Conservation (phyloP, 371 early-diverging fungal genomes). For the Apophysomyces ossiformis region DNA sequence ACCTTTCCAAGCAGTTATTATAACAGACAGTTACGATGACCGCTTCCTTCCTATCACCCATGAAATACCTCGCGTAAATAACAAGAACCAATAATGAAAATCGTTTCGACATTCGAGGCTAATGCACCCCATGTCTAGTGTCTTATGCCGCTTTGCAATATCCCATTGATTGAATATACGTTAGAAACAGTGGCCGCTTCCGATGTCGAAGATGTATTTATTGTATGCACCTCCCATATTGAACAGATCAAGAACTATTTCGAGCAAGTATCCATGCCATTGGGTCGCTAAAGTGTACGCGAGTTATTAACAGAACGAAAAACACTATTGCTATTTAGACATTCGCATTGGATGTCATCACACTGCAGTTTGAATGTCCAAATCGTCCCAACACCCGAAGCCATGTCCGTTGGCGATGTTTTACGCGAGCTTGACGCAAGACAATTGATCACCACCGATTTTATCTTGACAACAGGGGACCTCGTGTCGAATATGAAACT, state of each 20-base stretch:
- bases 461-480: conserved; percentile 91
- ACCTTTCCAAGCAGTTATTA: conserved; percentile 84
- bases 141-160: conserved; percentile 91
- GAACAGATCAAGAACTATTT: conserved; percentile 86
- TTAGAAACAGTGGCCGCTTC: conserved; percentile 38
- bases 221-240: conserved; percentile 85
- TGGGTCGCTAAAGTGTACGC: neutral
- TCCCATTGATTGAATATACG: conserved; percentile 85
- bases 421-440: conserved; percentile 89
- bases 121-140: conserved; percentile 58
- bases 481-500: conserved; percentile 90
- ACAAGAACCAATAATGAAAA: too few relatives aligned
- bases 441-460: conserved; percentile 83
- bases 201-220: conserved; percentile 84
- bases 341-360: conserved; percentile 72
- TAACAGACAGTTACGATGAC: conserved; percentile 91
- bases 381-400: conserved; percentile 77
- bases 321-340: conserved; percentile 30
- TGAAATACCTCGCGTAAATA: conserved; percentile 80
- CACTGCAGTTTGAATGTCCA: conserved; percentile 71
- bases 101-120: too few relatives aligned
- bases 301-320: neutral
- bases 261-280: conserved; percentile 51
- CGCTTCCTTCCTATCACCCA: conserved; percentile 89
- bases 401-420: conserved; percentile 92